Base-by-base conservation (phyloP, 495 filamentous ascomycete species). In the Xylaria cubensis region DNA sequence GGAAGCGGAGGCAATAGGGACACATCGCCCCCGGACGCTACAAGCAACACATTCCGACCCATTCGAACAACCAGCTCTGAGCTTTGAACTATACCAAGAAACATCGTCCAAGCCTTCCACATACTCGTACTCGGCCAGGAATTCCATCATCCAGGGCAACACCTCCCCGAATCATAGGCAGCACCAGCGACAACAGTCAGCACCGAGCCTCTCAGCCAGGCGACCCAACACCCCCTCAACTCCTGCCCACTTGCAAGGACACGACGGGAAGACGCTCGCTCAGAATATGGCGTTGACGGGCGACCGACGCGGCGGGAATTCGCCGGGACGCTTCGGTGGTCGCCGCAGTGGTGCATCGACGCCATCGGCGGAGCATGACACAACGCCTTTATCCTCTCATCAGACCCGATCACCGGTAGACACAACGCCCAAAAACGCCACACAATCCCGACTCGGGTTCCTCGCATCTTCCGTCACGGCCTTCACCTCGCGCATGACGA, bases 221-320 rank as follows among this genome's bases (percentile, higher is more conserved):
- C 61, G 74, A 55, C 77, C 80, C 63, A 72, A 77, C 58, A 78
- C 77, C 66, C 75, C 77, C 56, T 78, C 80, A 10, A 73, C 70
- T 2, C 82, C 83, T 10, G 81, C 81, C 42, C 78, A 81, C 4
- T 77, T 71, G 55, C 75, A 77, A 72, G 69, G 69, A 67, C 81
- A 78, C 74, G 62, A 66, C 48, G 67, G 69, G 26, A 75, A 26
- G 42, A 66, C 73, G 26, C 21, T 13, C 21, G 81, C 78, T 4
- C 82, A 82, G 70, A 80, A 78, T 55, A 85, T 85, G 83, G 79
- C 82, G 3, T 76, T 81, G 53, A 85, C 83, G 67, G 83, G 83
- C 51, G 83, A 85, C 71, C 80, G 72, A 64, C 74, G 77, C 29
- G 62, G 67, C 15, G 80, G 77, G 9, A 74, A 55, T 46, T 80